phyloP scores from a whole-genome alignment of 2,329 filamentous ascomycete species.

The Bipolaris victoriae region DNA sequence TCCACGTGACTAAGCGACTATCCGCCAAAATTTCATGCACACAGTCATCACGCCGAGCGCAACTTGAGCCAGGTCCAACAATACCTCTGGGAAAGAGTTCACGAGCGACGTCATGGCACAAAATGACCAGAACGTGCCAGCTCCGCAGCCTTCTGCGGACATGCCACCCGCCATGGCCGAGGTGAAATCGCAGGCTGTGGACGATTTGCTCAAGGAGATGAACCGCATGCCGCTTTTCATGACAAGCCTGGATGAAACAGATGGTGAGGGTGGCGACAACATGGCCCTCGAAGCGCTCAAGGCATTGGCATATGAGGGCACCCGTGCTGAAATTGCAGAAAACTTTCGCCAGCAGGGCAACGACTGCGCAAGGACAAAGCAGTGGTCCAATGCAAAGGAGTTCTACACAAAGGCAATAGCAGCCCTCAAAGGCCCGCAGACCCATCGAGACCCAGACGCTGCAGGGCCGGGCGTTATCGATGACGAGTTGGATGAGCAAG shows the following conservation, averaged over 20 bases:
- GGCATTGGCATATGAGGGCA: slow-evolving; percentile 91
- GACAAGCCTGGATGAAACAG: slow-evolving; percentile 77
- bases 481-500: slow-evolving; percentile 63
- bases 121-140: slow-evolving; percentile 12
- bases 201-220: slow-evolving; percentile 68
- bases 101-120: slow-evolving; percentile 26
- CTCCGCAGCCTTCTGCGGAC: slow-evolving; percentile 46
- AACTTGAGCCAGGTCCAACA: slow-evolving; percentile 1
- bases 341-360: slow-evolving; percentile 94
- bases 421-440: slow-evolving; percentile 68
- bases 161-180: slow-evolving; percentile 66
- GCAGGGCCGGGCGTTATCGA: slow-evolving; percentile 49
- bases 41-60: slow-evolving; percentile 6
- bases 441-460: slow-evolving; percentile 47
- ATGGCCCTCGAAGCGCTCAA: slow-evolving; percentile 83
- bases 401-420: slow-evolving; percentile 89
- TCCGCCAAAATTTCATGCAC: slow-evolving; percentile 24
- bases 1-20: slow-evolving; percentile 29
- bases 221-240: slow-evolving; percentile 88
- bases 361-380: slow-evolving; percentile 76
- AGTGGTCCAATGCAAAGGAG: slow-evolving; percentile 83
- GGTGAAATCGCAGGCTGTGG: slow-evolving; percentile 61
- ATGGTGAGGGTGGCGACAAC: slow-evolving; percentile 72
- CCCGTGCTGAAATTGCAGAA: slow-evolving; percentile 77
- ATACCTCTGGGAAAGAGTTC: neutral